Evolutionary conservation across 2,329 filamentous ascomycete species (phyloP).

Genomic region (Blastomyces parvus): DNA sequence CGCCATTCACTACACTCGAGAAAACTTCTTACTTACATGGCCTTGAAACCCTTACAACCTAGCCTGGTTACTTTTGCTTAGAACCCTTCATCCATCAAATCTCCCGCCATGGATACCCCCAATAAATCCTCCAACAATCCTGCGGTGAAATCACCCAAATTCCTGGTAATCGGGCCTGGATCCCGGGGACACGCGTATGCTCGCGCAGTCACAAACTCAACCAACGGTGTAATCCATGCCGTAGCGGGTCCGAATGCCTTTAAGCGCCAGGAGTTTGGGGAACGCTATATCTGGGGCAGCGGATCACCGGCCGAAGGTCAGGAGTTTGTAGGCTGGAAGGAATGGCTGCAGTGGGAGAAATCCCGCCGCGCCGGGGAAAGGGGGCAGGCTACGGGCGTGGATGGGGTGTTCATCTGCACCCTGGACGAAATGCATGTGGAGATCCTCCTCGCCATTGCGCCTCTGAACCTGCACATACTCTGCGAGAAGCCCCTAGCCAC

Average conservation of each 20-base stretch:
- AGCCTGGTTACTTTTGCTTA: neutral
- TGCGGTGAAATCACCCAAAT: slow-evolving; percentile 40
- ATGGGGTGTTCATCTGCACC: slow-evolving; percentile 63
- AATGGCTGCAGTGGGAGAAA: slow-evolving; percentile 65
- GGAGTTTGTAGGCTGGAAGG: slow-evolving; percentile 62
- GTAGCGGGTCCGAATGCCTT: slow-evolving; percentile 73
- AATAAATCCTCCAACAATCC: neutral
- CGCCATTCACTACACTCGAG: neutral
- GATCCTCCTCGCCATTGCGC: slow-evolving; percentile 64
- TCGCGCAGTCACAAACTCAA: slow-evolving; percentile 53
- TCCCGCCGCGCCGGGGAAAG: slow-evolving; percentile 42
- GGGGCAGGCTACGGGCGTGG: slow-evolving; percentile 46
- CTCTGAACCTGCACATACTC: slow-evolving; percentile 67
- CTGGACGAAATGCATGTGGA: slow-evolving; percentile 82
- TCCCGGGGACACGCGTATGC: slow-evolving; percentile 69
- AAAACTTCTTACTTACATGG: neutral
- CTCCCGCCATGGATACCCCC: neutral
- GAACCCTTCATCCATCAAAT: neutral
- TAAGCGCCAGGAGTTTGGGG: slow-evolving; percentile 63
- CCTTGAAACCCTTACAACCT: neutral
- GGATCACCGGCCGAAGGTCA: slow-evolving; percentile 49
- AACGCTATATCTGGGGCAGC: slow-evolving; percentile 61
- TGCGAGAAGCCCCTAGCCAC: slow-evolving; percentile 92
- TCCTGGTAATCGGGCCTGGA: slow-evolving; percentile 75
- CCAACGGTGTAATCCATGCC: slow-evolving; percentile 60